Base-by-base conservation (phyloP, 2,329 filamentous ascomycete species). In the Aspergillus intermedius region DNA sequence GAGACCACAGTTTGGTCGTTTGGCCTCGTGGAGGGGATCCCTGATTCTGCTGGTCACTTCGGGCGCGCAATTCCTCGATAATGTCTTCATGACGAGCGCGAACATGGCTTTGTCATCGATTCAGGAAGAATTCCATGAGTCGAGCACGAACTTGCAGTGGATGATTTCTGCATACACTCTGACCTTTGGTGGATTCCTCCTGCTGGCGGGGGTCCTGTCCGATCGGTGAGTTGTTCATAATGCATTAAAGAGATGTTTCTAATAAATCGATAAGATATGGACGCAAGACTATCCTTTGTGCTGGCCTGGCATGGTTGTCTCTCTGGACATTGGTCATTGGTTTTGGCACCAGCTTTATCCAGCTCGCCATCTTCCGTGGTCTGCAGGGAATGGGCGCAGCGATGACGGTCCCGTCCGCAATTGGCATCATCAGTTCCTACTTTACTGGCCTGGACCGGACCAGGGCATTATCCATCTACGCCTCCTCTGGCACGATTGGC, bases 331-430 rank as follows among this genome's bases (percentile, higher is more conserved):
- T 69, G 25, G 64, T 60, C 5, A 66, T 66, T 44, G 66, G 68
- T 6, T 69, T 75, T 37, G 66, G 72, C 0, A 62, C 64, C 5
- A 71, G 70, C 0, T 76, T 75, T 21, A 68, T 72, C 37, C 58
- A 62, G 42, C 57, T 65, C n/a, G 60, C 62, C 2, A 51, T 65
- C 4, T 65, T 65, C 30, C 69, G 74, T n/a, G 74, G 73, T 0
- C 59, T 77, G 0, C 73, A 76, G 41, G 74, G 74, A 2, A 64
- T 75, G 8, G 73, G 72, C 1, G 63, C 73, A 1, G 72, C 74
- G 4, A 67, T 77, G 67, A 74, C 73, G 2, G 63, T 77, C 0
- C 74, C 74, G 1, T 72, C 74, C 0, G 71, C 71, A 0, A 73
- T 76, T 43, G 68, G 72, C 2, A 69, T 77, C 19, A 74, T 77